Evolutionary conservation across 441 rosid species (phyloP).

Genomic region (Iberis amara): DNA sequence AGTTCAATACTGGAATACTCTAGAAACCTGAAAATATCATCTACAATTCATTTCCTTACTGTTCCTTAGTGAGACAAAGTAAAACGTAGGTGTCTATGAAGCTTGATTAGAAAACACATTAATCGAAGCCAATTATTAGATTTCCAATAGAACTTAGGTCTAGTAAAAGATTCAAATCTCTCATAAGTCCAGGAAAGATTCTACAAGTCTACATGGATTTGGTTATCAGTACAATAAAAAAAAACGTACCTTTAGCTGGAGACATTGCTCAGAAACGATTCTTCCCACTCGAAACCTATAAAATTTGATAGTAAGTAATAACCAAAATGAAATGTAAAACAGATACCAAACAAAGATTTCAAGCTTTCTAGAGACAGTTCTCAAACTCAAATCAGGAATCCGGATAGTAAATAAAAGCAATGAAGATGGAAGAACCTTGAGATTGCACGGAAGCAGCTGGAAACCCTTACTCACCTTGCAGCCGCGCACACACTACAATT

Average conservation of each 20-base stretch:
- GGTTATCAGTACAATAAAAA: not conserved
- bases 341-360: too few species aligned
- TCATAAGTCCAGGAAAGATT: not conserved
- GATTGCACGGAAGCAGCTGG: conserved; percentile 12
- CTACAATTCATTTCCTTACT: not conserved
- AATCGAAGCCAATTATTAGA: not conserved
- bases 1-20: not conserved
- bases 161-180: not conserved
- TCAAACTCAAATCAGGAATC: not conserved
- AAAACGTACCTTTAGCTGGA: conserved; percentile 30
- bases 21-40: not conserved
- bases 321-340: conserved; percentile 1
- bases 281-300: conserved; percentile 21
- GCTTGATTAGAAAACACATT: not conserved
- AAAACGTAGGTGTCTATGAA: not conserved
- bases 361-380: not conserved
- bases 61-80: too few species aligned
- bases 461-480: not conserved
- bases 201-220: not conserved
- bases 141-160: not conserved
- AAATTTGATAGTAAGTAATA: conserved; percentile 1
- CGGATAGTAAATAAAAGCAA: not conserved
- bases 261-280: conserved; percentile 25
- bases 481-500: not conserved
- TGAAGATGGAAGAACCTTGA: conserved; percentile 21